These are phyloP conservation scores for Mycena amicta DNA, from an alignment of 768 basidiomycete species.

Conservation along the genomic window DNA sequence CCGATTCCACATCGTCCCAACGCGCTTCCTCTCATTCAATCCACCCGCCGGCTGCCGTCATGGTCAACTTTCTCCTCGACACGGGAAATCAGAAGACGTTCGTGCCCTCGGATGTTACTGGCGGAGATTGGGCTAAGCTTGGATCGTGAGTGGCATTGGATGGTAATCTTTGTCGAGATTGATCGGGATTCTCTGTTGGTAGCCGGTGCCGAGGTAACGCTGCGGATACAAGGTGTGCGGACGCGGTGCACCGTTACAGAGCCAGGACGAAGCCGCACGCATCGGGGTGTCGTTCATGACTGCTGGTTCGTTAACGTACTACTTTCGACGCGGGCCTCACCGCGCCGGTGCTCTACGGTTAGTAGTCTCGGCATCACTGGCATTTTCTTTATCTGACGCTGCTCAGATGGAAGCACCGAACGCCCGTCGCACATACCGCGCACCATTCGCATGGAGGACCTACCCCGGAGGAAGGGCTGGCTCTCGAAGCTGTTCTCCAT, in stretches of 20 bases:
- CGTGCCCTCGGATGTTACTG: conserved; percentile 22
- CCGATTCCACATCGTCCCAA: conserved; percentile 1
- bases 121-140: conserved; percentile 18
- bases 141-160: conserved; percentile 7
- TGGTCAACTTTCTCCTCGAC: conserved; percentile 31
- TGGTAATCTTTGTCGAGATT: not conserved
- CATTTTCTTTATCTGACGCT: not conserved
- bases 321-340: conserved; percentile 25
- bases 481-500: not conserved
- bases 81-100: conserved; percentile 23
- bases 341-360: conserved; percentile 30
- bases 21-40: not conserved
- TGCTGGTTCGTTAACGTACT: conserved; percentile 27
- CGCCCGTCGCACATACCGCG: conserved; percentile 7
- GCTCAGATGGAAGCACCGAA: conserved; percentile 14
- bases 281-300: conserved; percentile 26
- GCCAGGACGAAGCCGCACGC: conserved; percentile 25
- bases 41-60: conserved; percentile 7
- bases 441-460: conserved; percentile 8
- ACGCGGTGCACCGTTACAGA: conserved; percentile 24
- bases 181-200: not conserved
- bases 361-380: not conserved
- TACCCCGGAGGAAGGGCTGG: not conserved
- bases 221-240: conserved; percentile 26
- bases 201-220: conserved; percentile 25